These are phyloP conservation scores for Dendrobium huoshanense DNA, from an alignment of 106 monocot species.

Conservation along the genomic window DNA sequence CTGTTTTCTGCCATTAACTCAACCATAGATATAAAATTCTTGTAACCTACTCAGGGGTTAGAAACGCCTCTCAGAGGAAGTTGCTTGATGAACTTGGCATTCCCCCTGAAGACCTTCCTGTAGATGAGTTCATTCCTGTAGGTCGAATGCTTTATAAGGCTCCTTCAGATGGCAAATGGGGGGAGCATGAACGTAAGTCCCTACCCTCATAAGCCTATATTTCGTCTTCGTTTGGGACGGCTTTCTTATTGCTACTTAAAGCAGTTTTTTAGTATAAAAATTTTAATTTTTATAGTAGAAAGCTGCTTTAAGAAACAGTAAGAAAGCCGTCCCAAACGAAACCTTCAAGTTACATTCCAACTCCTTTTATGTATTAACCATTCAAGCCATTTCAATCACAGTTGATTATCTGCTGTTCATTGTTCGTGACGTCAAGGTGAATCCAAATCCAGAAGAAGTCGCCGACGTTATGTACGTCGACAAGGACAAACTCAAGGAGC, in stretches of 20 bases:
- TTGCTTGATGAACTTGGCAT: conserved; percentile 89
- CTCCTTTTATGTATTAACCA: neutral
- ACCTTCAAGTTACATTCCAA: neutral
- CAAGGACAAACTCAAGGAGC: conserved; percentile 59
- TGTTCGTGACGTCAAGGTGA: conserved; percentile 62
- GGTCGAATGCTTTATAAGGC: conserved; percentile 95
- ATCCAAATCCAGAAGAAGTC: conserved; percentile 87
- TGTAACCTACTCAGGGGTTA: conserved; percentile 41
- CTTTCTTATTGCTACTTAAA: too few relatives aligned
- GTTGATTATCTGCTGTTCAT: conserved; percentile 94
- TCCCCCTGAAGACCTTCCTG: conserved; percentile 59
- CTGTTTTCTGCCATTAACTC: neutral
- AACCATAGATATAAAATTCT: neutral
- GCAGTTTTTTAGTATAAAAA: too few relatives aligned
- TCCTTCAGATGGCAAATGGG: conserved; percentile 99
- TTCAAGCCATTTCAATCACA: conserved; percentile 18
- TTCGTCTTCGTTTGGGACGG: neutral
- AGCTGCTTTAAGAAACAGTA: too few relatives aligned
- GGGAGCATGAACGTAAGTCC: conserved; percentile 85
- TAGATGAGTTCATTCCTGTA: conserved; percentile 78
- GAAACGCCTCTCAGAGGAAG: conserved; percentile 92
- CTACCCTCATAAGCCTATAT: neutral
- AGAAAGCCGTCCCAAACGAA: too few relatives aligned
- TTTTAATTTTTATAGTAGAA: too few relatives aligned
- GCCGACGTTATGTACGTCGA: conserved; percentile 74